Evolutionary conservation across 2,329 filamentous ascomycete species (phyloP).

Genomic region (Sclerotinia trifoliorum): DNA sequence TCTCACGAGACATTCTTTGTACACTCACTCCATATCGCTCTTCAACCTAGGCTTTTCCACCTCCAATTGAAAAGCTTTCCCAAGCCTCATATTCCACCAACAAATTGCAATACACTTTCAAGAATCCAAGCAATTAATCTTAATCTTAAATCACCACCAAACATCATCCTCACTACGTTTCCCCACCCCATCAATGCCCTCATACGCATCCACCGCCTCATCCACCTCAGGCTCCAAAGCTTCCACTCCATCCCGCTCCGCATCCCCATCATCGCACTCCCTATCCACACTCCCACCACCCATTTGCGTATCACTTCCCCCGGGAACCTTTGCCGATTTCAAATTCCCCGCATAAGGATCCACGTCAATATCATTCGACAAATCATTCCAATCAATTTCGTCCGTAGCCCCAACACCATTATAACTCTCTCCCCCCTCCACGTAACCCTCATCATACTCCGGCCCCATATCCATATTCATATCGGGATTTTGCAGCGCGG

Average conservation of each 20-base stretch:
- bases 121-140: background rate
- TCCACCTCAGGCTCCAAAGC: background rate
- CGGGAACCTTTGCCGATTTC: background rate
- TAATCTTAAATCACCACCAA: conserved; percentile 2
- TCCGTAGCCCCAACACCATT: background rate
- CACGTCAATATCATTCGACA: conserved; percentile 4
- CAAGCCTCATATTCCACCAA: background rate
- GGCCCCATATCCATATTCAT: background rate
- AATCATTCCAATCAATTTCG: background rate
- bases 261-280: background rate
- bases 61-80: no score
- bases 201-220: conserved; percentile 2
- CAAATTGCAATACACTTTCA: no score
- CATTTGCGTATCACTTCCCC: background rate
- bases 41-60: background rate
- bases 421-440: background rate
- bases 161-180: background rate
- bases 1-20: background rate
- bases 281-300: no score
- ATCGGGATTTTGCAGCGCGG: background rate
- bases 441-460: background rate
- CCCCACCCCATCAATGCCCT: background rate
- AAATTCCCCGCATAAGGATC: background rate
- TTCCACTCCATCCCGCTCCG: background rate
- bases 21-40: no score